Evolutionary conservation across 345 rosid species (phyloP).

Genomic region (Gossypium bickii): DNA sequence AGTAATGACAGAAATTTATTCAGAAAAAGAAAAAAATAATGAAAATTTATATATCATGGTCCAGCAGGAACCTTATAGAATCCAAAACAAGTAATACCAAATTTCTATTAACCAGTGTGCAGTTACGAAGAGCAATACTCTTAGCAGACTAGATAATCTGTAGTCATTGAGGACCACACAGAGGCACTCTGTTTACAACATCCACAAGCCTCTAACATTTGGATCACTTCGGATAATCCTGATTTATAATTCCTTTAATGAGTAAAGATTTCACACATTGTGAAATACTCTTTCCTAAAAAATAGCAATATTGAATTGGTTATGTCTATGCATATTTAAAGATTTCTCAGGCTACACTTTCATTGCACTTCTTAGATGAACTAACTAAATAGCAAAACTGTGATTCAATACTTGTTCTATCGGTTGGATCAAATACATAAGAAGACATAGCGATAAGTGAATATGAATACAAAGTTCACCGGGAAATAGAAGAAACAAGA

Average conservation of each 20-base stretch:
- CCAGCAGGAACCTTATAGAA: not conserved
- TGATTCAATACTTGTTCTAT: not conserved
- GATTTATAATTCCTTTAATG: not conserved
- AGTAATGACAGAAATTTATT: not conserved
- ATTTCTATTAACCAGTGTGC: not conserved
- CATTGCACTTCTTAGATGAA: not conserved
- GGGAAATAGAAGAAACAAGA: not conserved
- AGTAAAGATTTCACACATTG: not conserved
- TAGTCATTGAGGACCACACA: not conserved
- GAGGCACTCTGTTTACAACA: not conserved
- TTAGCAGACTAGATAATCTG: not conserved
- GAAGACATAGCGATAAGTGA: not conserved
- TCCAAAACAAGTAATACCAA: not conserved
- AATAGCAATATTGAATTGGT: not conserved
- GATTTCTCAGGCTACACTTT: not conserved
- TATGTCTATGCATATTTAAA: not conserved
- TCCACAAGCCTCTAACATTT: conserved; percentile 1
- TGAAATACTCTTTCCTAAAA: not conserved
- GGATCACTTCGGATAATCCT: not conserved
- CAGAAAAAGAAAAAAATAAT: not conserved
- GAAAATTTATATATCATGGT: not conserved
- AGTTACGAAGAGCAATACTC: not conserved
- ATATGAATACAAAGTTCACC: not conserved
- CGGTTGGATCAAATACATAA: not conserved
- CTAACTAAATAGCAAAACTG: not conserved